Evolutionary conservation across 805 yeast species (phyloP).

Genomic region (Starmerella bacillaris): DNA sequence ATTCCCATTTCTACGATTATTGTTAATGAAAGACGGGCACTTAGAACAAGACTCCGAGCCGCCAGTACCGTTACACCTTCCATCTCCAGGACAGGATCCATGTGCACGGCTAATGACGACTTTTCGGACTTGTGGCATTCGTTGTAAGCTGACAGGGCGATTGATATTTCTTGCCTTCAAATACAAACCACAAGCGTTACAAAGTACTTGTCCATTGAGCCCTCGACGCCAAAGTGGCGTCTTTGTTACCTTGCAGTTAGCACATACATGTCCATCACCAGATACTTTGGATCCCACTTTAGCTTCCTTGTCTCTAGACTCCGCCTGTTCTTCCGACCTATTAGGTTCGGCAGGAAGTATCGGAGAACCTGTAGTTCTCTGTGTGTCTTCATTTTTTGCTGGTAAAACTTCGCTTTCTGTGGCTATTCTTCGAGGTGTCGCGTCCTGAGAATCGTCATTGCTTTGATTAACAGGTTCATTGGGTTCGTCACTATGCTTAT

Average conservation of each 20-base stretch:
- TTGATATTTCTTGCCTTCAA: slow-evolving; percentile 40
- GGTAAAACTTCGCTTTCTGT: too few relatives aligned
- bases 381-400: too few relatives aligned
- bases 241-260: slow-evolving; percentile 78
- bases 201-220: slow-evolving; percentile 75
- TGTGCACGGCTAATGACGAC: slow-evolving; percentile 10
- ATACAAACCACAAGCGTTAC: slow-evolving; percentile 92
- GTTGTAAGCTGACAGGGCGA: slow-evolving; percentile 47
- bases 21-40: slow-evolving; percentile 50
- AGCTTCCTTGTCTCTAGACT: background rate
- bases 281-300: slow-evolving; percentile 1
- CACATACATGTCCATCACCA: slow-evolving; percentile 29
- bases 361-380: background rate
- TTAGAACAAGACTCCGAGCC: slow-evolving; percentile 65
- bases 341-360: background rate
- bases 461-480: too few relatives aligned
- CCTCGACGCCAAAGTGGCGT: slow-evolving; percentile 94
- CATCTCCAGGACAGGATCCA: slow-evolving; percentile 58
- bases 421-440: too few relatives aligned
- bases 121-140: slow-evolving; percentile 17
- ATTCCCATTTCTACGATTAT: slow-evolving; percentile 33
- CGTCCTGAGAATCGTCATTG: too few relatives aligned
- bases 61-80: slow-evolving; percentile 76
- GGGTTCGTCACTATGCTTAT: too few relatives aligned
- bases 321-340: background rate